Conservation (phyloP, 495 filamentous ascomycete genomes). For the Trichoderma orchidacearum region DNA sequence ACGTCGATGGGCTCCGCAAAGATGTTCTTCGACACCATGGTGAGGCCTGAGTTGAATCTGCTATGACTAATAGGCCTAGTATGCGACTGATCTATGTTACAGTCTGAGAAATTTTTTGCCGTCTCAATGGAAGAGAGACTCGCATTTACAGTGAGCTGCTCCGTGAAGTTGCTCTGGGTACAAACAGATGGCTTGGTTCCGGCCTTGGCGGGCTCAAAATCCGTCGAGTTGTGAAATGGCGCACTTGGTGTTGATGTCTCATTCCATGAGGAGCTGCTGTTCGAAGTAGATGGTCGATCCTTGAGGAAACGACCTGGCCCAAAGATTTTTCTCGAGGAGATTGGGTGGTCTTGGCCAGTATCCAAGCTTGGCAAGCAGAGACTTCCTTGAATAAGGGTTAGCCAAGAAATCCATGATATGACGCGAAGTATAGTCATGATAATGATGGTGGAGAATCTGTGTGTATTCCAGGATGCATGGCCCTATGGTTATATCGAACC, state of each 20-base stretch:
- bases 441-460: neutral
- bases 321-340: neutral
- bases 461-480: neutral
- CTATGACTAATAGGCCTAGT: neutral
- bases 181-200: neutral
- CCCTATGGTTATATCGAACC: too few relatives aligned
- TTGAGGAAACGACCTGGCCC: neutral
- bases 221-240: neutral
- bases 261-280: neutral
- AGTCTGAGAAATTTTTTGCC: too few relatives aligned
- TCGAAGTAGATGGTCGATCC: neutral
- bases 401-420: neutral
- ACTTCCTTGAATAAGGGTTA: neutral
- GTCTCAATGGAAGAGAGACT: neutral
- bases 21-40: conserved; percentile 16
- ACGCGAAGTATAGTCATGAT: neutral
- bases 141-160: neutral
- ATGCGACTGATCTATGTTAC: neutral
- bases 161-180: neutral
- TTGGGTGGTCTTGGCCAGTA: neutral
- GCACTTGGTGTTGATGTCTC: neutral
- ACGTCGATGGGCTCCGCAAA: conserved; percentile 47
- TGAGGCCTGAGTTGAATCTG: neutral
- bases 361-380: neutral
- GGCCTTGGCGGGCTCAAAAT: neutral